Evolutionary conservation across 2,329 filamentous ascomycete genomes (phyloP).

Genomic region (Xylariaceae sp.): DNA sequence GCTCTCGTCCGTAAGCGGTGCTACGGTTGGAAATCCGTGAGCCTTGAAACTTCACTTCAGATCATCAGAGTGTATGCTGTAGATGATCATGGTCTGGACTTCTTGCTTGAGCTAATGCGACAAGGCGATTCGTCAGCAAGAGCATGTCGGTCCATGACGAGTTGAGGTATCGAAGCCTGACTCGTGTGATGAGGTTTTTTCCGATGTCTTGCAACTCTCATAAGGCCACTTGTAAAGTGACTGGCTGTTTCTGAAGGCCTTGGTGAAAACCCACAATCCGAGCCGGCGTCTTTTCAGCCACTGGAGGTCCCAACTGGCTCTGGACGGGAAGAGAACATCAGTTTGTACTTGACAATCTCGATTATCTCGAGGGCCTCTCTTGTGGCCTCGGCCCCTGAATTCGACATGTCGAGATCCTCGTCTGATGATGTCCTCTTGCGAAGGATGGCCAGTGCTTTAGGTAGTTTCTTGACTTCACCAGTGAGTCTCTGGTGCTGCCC

Average conservation of each 20-base stretch:
- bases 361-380: slow-evolving; percentile 69
- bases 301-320: slow-evolving; percentile 66
- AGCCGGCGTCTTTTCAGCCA: slow-evolving; percentile 16
- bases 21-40: too few relatives aligned
- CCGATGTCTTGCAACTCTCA: too few relatives aligned
- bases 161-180: too few relatives aligned
- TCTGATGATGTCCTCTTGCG: slow-evolving; percentile 44
- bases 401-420: slow-evolving; percentile 42
- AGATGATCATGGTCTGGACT: too few relatives aligned
- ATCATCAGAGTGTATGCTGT: too few relatives aligned
- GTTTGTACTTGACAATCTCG: slow-evolving; percentile 82
- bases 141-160: too few relatives aligned
- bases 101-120: too few relatives aligned
- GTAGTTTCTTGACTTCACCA: slow-evolving; percentile 85
- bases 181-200: too few relatives aligned
- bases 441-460: slow-evolving; percentile 74
- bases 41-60: too few relatives aligned
- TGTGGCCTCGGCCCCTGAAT: slow-evolving; percentile 22
- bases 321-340: slow-evolving; percentile 78
- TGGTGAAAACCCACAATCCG: background rate
- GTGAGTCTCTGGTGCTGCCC: slow-evolving; percentile 84
- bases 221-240: too few relatives aligned
- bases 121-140: too few relatives aligned
- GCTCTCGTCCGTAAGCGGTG: too few relatives aligned
- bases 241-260: background rate